A percentile compares a stretch with the other conserved stretches of the same genome.
phyloP scores from a whole-genome alignment of 208 protist genomes.

The Strigomonas culicis region DNA sequence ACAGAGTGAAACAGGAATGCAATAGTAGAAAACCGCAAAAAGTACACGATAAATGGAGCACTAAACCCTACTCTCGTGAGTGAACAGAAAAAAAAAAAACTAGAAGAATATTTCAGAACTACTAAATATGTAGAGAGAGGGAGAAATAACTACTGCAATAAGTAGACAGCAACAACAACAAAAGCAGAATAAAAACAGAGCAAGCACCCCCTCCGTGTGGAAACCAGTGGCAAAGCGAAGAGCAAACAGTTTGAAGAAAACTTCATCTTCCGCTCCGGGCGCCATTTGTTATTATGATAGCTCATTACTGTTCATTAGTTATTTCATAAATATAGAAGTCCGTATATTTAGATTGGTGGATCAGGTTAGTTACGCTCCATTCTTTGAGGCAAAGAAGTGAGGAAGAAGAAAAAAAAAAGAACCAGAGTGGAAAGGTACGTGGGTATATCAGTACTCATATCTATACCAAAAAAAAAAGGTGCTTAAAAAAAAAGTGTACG shows the following conservation, averaged over 20 bases:
- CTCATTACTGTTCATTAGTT: no score
- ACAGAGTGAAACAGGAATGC: no score
- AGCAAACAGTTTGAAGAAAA: neutral
- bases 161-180: no score
- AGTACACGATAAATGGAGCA: neutral
- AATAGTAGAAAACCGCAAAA: neutral
- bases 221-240: neutral
- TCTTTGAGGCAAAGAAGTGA: neutral
- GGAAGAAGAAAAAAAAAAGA: constrained; percentile 6
- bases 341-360: no score
- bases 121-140: neutral
- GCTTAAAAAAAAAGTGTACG: neutral
- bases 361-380: no score
- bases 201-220: no score
- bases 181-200: no score
- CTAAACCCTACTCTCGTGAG: neutral
- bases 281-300: no score
- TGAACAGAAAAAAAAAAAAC: no score
- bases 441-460: neutral
- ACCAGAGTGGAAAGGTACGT: neutral
- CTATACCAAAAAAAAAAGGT: neutral
- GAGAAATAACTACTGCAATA: neutral
- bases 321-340: no score
- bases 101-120: no score
- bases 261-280: no score